Base-by-base conservation (phyloP, 306 rosid species). In the Rubus idaeus region DNA sequence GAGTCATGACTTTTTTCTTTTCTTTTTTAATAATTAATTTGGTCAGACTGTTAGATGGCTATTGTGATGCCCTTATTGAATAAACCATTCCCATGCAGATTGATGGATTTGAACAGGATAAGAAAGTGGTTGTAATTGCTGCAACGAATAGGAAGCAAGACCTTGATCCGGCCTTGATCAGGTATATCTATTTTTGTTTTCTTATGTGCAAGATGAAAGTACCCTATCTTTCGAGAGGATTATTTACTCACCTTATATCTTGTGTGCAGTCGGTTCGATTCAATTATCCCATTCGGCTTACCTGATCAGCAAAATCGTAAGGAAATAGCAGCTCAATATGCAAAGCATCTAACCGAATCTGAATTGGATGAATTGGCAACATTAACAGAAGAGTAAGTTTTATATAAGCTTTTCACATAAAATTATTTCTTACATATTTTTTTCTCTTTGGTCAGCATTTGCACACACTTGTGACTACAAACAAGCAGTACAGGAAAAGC, bases 131-230 rank as follows among this genome's bases (percentile, higher is more conserved):
- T 63, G 97, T 94, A 64, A 90, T 94, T 84, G 97, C 94, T 75
- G 98, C 98, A 41, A 94, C 97, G 78, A 94, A 94, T 82, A 86
- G 95, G 86, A 91, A 94, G 84, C 96, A 94, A 87, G 98, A 94
- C 78, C 98, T 94, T 35, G 96, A 91, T 79, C 96, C 91, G 3
- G 98, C 98, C 50, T 80, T 94, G 74, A 88, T 91, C 70, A 94
- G 97, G 98, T 89, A 60, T 77, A 55, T 26, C 52, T 61, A 52
- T 45, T 61, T 21, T 60, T 17, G 12, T 79, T 52, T 84, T 51
- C 69, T 73, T 40, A 39, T 65, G 50, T 63, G 18, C 66, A 72
- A 23, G 67, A 66, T 53, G 12, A 3, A 35, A 10, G 37, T 18
- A 60, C 20, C 75, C n/a, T 60, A 13, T 17, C 42, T 40, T 58